These are phyloP conservation scores for Pythium utonaiense DNA, from an alignment of 352 stramenopile species.

Conservation along the genomic window DNA sequence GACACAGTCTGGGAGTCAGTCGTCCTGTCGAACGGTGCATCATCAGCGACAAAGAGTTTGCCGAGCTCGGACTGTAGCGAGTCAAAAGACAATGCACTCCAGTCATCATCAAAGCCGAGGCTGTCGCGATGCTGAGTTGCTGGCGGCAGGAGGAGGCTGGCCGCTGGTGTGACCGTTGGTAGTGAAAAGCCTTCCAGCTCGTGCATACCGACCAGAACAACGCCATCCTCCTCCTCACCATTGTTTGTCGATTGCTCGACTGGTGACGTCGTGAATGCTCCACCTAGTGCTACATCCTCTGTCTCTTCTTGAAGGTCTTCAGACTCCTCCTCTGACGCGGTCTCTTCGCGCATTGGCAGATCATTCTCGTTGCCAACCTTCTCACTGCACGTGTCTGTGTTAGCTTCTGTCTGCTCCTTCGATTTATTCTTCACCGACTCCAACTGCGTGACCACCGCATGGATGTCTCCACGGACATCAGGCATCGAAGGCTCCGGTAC, in stretches of 20 bases:
- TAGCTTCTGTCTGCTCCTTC: too few relatives aligned
- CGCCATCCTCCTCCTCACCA: background rate
- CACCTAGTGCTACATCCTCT: too few relatives aligned
- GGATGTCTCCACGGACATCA: too few relatives aligned
- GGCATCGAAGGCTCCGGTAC: too few relatives aligned
- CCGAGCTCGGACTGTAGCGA: constrained; percentile 22
- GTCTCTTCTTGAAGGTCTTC: background rate
- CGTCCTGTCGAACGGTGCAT: background rate
- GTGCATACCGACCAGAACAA: background rate
- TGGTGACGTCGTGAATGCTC: too few relatives aligned
- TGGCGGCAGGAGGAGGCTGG: background rate
- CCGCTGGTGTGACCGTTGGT: background rate
- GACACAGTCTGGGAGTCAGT: too few relatives aligned
- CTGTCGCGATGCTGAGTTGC: background rate
- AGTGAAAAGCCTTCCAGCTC: background rate
- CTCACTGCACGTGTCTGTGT: too few relatives aligned
- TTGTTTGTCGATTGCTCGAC: background rate
- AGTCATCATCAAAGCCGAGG: constrained; percentile 18
- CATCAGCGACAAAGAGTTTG: constrained; percentile 5
- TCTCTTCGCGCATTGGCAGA: background rate
- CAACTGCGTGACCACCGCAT: too few relatives aligned
- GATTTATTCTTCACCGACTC: too few relatives aligned
- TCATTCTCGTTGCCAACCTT: background rate
- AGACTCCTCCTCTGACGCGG: background rate
- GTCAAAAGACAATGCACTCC: constrained; percentile 20